These are phyloP conservation scores for Fusarium subtropicale DNA, from an alignment of 2,329 filamentous ascomycete genomes.

Conservation along the genomic window DNA sequence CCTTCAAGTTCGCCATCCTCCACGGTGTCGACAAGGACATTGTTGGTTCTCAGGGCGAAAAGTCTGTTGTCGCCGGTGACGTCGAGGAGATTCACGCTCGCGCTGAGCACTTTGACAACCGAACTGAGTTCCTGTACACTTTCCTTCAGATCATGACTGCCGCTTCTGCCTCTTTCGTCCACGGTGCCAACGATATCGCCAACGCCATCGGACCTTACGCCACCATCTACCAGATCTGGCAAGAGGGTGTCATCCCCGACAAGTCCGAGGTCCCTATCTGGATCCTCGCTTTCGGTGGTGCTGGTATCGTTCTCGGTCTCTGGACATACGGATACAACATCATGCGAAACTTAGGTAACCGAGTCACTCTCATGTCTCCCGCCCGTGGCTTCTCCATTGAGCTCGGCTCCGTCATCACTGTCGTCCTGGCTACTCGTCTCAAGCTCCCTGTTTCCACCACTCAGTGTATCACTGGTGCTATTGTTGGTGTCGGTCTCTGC, in stretches of 20 bases:
- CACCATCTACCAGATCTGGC: slow-evolving; percentile 71
- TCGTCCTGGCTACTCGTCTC: slow-evolving; percentile 72
- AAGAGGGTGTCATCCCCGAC: slow-evolving; percentile 57
- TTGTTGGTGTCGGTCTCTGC: slow-evolving; percentile 71
- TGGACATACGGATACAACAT: slow-evolving; percentile 74
- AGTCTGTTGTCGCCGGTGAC: slow-evolving; percentile 62
- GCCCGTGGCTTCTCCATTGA: slow-evolving; percentile 70
- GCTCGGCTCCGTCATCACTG: slow-evolving; percentile 69
- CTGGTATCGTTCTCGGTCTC: slow-evolving; percentile 65
- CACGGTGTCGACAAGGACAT: slow-evolving; percentile 61
- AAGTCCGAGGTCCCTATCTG: slow-evolving; percentile 66
- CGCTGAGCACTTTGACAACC: slow-evolving; percentile 70
- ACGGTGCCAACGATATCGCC: slow-evolving; percentile 75
- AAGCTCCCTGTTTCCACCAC: slow-evolving; percentile 73
- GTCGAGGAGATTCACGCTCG: slow-evolving; percentile 67
- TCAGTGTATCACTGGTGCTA: slow-evolving; percentile 72
- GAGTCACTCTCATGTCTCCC: slow-evolving; percentile 71
- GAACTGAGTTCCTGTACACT: slow-evolving; percentile 69
- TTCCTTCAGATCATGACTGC: slow-evolving; percentile 71
- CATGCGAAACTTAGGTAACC: slow-evolving; percentile 72
- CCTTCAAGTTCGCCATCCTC: slow-evolving; percentile 58
- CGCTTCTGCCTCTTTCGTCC: slow-evolving; percentile 71
- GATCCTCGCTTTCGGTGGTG: slow-evolving; percentile 67
- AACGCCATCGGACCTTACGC: slow-evolving; percentile 73
- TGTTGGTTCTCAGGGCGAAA: slow-evolving; percentile 52